Base-by-base conservation (phyloP, 2,329 filamentous ascomycete species). In the Microcyclosporella mali region DNA sequence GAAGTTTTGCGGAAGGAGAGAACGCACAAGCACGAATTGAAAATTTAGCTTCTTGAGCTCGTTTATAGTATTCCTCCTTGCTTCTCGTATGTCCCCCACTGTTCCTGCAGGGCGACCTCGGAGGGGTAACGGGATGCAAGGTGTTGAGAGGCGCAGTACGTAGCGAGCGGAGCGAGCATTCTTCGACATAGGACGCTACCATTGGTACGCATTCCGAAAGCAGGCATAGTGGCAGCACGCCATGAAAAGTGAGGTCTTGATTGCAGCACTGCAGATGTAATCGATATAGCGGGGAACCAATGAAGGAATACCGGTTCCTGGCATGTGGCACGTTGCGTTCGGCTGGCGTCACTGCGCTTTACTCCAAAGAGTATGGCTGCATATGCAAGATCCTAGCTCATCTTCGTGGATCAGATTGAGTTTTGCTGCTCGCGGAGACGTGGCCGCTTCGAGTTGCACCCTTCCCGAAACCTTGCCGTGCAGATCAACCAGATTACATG, bases 381-480 rank as follows among this genome's bases (percentile, higher is more conserved):
- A 18, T 30, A 27, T 44, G 41, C 41, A 31, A 40, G 41, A 44
- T 44, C 36, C 17, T 44, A 44, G 41, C 33, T 35, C 30, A 31
- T 35, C 10, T 31, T 6, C n/a, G 12, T 33, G 10, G 14, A 17
- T 2, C 4, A 44, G 41, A 44, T 44, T 44, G 36, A 44, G 41
- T 44, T 43, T 39, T 18, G 36, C 19, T 35, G 41, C 31, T 33
- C 21, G 29, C 34, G 35, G 35, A 25, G 21, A 4, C n/a, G n/a
- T n/a, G n/a, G n/a, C n/a, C n/a, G n/a, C n/a, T n/a, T n/a, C n/a
- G n/a, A n/a, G n/a, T n/a, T n/a, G n/a, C n/a, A n/a, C n/a, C n/a
- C n/a, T n/a, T n/a, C n/a, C n/a, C n/a, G n/a, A n/a, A n/a, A n/a
- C 21, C 21, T 25, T 25, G 21, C 21, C 21, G 21, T 25, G 21